Evolutionary conservation across 2,329 filamentous ascomycete species (phyloP).

Genomic region (Nigrospora oryzae): DNA sequence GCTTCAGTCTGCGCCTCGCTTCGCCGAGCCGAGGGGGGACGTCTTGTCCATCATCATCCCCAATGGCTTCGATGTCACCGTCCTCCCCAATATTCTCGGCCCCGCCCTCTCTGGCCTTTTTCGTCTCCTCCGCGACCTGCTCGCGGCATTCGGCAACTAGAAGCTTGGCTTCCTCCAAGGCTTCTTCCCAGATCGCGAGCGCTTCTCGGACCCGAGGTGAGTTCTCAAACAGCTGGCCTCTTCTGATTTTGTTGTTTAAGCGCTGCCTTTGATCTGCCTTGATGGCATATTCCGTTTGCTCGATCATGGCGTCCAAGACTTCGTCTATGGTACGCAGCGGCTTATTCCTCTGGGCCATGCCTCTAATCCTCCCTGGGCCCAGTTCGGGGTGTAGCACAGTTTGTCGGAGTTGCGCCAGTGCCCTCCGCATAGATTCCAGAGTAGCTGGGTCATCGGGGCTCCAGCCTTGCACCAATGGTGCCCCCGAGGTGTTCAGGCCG

Average conservation of each 20-base stretch:
- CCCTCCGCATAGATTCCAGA: conserved; percentile 67
- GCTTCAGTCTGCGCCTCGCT: conserved; percentile 58
- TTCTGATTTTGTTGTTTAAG: conserved; percentile 53
- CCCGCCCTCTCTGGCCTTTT: conserved; percentile 21
- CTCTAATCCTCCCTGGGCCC: conserved; percentile 55
- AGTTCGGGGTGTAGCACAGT: conserved; percentile 82
- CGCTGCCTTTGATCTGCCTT: conserved; percentile 61
- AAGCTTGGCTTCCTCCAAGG: conserved; percentile 35
- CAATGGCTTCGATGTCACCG: conserved; percentile 8
- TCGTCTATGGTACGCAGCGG: conserved; percentile 76
- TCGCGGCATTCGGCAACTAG: conserved; percentile 57
- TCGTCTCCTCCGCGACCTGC: conserved; percentile 46
- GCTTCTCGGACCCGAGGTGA: conserved; percentile 60
- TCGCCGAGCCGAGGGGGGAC: conserved; percentile 38
- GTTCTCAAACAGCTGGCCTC: conserved; percentile 75
- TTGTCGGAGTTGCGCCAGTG: conserved; percentile 71
- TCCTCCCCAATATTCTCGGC: conserved; percentile 11
- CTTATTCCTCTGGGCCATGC: conserved; percentile 52
- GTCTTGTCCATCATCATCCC: conserved; percentile 24
- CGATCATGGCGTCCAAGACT: conserved; percentile 86
- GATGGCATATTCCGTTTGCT: conserved; percentile 64
- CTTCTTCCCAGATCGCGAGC: conserved; percentile 59
- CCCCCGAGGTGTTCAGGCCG: conserved; percentile 55
- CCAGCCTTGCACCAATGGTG: conserved; percentile 55
- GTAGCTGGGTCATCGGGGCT: conserved; percentile 46